phyloP scores from a whole-genome alignment of 148 eudicot species.

The Cornus controversa region DNA sequence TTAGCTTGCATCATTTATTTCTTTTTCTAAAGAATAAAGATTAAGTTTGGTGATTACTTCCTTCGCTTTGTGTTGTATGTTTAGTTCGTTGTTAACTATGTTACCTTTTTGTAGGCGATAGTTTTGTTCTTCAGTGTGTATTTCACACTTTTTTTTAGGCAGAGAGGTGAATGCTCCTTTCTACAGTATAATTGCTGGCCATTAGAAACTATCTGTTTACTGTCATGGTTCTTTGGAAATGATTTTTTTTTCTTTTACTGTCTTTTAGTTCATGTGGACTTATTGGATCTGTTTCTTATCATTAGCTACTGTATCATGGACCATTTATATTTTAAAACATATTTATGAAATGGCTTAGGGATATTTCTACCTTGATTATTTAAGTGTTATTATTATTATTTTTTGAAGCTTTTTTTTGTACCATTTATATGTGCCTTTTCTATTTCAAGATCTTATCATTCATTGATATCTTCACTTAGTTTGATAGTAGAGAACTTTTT shows the following conservation, averaged over 20 bases:
- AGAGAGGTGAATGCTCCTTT: neutral
- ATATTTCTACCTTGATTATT: neutral
- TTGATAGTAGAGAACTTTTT: neutral
- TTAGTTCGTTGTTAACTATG: neutral
- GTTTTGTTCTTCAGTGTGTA: neutral
- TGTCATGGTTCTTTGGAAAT: neutral
- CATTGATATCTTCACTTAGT: neutral
- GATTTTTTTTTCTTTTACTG: neutral
- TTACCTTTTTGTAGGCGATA: neutral
- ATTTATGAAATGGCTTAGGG: neutral
- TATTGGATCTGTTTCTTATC: neutral
- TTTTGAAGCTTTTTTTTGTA: neutral
- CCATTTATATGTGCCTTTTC: neutral
- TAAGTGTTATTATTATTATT: neutral
- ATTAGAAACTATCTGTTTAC: neutral
- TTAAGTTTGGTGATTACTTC: neutral
- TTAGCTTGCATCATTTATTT: neutral
- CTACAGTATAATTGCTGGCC: neutral
- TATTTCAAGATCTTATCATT: neutral
- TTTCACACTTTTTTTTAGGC: neutral
- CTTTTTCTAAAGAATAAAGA: neutral
- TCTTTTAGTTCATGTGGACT: neutral
- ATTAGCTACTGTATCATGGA: neutral
- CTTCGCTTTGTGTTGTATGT: conserved; percentile 7
- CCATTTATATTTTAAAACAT: neutral